phyloP scores from a whole-genome alignment of 306 rosid species.

The Casuarina equisetifolia region DNA sequence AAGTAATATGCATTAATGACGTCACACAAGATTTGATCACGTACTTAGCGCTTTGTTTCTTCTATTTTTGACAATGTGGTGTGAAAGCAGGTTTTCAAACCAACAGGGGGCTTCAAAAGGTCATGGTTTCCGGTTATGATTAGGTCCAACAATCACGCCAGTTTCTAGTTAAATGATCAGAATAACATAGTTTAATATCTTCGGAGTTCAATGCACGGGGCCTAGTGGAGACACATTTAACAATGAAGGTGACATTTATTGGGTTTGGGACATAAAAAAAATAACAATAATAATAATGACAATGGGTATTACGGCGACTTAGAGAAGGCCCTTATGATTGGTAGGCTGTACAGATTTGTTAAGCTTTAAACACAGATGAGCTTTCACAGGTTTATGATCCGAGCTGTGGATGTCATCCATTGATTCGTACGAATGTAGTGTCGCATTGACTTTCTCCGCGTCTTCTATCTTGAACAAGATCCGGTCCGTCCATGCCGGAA shows the following conservation, averaged over 20 bases:
- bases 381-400: constrained; percentile 78
- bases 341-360: background rate
- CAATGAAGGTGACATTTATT: too few relatives aligned
- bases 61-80: background rate
- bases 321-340: too few relatives aligned
- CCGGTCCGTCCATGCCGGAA: constrained; percentile 77
- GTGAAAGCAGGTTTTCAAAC: background rate
- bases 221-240: too few relatives aligned
- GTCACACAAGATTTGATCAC: background rate
- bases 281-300: too few relatives aligned
- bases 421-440: constrained; percentile 52
- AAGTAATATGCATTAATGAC: too few relatives aligned
- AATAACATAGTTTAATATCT: too few relatives aligned
- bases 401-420: constrained; percentile 57
- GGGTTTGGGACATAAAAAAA: too few relatives aligned
- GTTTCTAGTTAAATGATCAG: too few relatives aligned
- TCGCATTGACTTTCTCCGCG: constrained; percentile 39
- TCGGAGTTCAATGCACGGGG: too few relatives aligned
- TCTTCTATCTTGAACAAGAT: constrained; percentile 60
- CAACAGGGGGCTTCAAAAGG: background rate
- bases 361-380: constrained; percentile 56
- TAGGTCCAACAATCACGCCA: too few relatives aligned
- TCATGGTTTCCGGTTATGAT: too few relatives aligned
- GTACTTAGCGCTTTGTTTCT: background rate
- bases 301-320: too few relatives aligned